Evolutionary conservation across 768 basidiomycete genomes (phyloP).

Genomic region (button mushroom (Agaricus bisporus)): DNA sequence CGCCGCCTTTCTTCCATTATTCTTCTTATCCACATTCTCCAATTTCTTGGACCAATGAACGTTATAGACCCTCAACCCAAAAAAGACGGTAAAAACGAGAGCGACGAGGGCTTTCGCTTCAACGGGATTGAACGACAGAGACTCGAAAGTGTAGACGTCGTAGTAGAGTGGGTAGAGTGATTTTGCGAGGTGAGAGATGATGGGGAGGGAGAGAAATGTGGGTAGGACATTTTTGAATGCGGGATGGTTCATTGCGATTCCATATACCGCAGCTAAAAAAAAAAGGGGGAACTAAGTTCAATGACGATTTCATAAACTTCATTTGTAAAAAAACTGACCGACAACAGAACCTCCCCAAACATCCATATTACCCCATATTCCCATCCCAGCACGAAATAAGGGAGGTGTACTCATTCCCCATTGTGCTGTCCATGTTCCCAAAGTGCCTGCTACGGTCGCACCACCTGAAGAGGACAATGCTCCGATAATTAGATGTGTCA

Average conservation of each 20-base stretch:
- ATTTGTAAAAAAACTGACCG: no score
- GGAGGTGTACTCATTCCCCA: conserved; percentile 45
- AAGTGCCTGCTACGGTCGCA: conserved; percentile 35
- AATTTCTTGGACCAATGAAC: not conserved
- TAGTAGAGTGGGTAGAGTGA: not conserved
- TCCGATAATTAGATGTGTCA: conserved; percentile 43
- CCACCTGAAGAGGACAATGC: conserved; percentile 43
- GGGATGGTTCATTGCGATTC: conserved; percentile 3
- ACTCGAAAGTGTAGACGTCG: not conserved
- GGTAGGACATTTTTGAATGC: conserved; percentile 1
- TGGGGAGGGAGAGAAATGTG: not conserved
- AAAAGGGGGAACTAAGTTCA: not conserved
- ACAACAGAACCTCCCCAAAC: conserved; percentile 47
- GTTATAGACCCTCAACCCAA: conserved; percentile 7
- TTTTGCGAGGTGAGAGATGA: not conserved
- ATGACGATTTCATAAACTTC: no score
- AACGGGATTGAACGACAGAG: not conserved
- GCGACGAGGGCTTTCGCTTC: conserved; percentile 4
- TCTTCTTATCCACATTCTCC: not conserved
- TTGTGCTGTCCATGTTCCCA: conserved; percentile 34
- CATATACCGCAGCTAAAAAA: conserved; percentile 1
- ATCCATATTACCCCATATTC: conserved; percentile 36
- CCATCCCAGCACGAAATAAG: conserved; percentile 33
- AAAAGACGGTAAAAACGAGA: not conserved
- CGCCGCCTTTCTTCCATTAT: conserved; percentile 1